Evolutionary conservation across 1,284 basidiomycete species (phyloP).

Genomic region (Moesziomyces sp.): DNA sequence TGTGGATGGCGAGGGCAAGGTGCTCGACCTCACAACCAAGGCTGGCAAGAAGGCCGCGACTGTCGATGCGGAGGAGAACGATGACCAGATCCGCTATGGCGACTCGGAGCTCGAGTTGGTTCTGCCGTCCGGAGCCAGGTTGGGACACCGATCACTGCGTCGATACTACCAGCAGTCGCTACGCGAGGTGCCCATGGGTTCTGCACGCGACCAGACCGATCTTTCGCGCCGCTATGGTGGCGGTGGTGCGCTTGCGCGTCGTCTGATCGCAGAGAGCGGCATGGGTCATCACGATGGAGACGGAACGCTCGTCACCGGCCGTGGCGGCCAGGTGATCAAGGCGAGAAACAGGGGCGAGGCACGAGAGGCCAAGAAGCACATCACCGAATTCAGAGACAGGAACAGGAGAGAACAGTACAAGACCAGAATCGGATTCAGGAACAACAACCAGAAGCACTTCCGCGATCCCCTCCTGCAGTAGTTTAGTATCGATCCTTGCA

Average conservation of each 20-base stretch:
- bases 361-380: slow-evolving; percentile 86
- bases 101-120: slow-evolving; percentile 83
- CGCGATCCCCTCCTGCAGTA: slow-evolving; percentile 65
- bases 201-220: slow-evolving; percentile 11
- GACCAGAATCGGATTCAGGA: slow-evolving; percentile 73
- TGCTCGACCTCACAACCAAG: slow-evolving; percentile 20
- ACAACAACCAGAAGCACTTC: slow-evolving; percentile 68
- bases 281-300: slow-evolving; percentile 43
- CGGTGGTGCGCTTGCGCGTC: slow-evolving; percentile 52
- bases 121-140: slow-evolving; percentile 88
- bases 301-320: slow-evolving; percentile 46
- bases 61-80: slow-evolving; percentile 73
- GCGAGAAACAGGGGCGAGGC: slow-evolving; percentile 90
- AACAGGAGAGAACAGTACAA: slow-evolving; percentile 82
- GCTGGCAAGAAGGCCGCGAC: slow-evolving; percentile 54
- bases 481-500: neutral
- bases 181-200: slow-evolving; percentile 47
- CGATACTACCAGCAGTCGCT: slow-evolving; percentile 83
- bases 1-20: slow-evolving; percentile 32
- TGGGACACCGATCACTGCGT: slow-evolving; percentile 88
- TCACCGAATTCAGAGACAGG: slow-evolving; percentile 85
- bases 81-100: slow-evolving; percentile 69
- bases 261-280: slow-evolving; percentile 49
- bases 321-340: slow-evolving; percentile 56
- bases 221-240: slow-evolving; percentile 37